Evolutionary conservation across 1,139 yeast genomes (phyloP), one percentile per base, ranked within the genome.

Genomic region (Geotrichum restrictum): DNA sequence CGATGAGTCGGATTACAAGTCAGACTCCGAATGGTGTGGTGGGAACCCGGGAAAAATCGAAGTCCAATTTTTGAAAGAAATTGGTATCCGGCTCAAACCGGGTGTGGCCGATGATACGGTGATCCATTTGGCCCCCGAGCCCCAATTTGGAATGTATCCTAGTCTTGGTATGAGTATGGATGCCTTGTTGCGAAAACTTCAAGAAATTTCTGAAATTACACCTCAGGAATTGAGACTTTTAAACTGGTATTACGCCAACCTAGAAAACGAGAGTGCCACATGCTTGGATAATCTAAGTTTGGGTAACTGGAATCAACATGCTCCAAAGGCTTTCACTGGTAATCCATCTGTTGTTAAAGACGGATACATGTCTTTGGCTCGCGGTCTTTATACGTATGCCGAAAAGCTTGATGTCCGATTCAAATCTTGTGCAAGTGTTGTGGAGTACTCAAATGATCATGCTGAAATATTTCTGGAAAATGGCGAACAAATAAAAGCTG

Each of bases 241-340:
- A 36, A 69, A 69, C 50, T 73, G 77, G 77, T 70, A 74, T 48
- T 65, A 66, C 48, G 75, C 76, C 7, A 73, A 72, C 53, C 62
- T 73, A 41, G 77, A 73, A 59, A 70, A 69, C 57, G 61, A 65
- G n/a, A 63, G 67, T 42, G 76, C 74, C 16, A 65, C 73, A 13
- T 59, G 64, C 24, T 59, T 71, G 21, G 67, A 70, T 48, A 61
- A 66, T 36, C 64, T 73, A 10, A 67, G 74, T 51, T 61, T 73
- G 37, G 62, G 69, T 13, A 64, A 70, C 29, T 73, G 77, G 77
- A 72, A 72, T 41, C 75, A 73, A 48, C 75, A 73, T 44, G 72
- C 71, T 27, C 45, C 42, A 3, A 67, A 70, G 46, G 69, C 72
- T 48, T 72, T 74, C 52, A 64, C 72, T 1, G 77, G 77, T 1